Evolutionary conservation across 2,329 filamentous ascomycete genomes (phyloP), one percentile per base, ranked within the genome.

Genomic region (Fusarium luffae): DNA sequence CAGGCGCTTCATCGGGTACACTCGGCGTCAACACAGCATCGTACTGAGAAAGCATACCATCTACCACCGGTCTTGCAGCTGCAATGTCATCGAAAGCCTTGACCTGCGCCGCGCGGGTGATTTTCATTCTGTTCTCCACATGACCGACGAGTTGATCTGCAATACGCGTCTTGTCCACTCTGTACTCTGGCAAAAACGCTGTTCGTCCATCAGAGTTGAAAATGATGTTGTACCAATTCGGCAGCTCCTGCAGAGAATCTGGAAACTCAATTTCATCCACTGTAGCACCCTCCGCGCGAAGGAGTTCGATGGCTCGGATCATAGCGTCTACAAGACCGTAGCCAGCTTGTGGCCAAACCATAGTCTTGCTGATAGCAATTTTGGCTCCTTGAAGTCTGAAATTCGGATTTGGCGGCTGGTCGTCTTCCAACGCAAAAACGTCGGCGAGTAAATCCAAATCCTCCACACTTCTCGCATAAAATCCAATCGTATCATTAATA

Each of bases 401-500:
- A 40, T 52, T 1, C 68, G 41, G 2, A 73, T 4, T 28, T 0
- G 59, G 54, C 3, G 76, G 70, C 2, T 79, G 74, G 62, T 90
- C 87, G 59, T 89, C 87, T 3, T 79, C 69, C 2, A 91, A 71
- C 0, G 78, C 78, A 55, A 90, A 88, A 0, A 85, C 78, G 7
- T 84, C 82, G 1, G 84, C 81, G 0, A 91, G 76, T 0, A 90
- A 75, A 48, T 87, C 76, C 3, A 91, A 74, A 66, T 91, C 89
- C 4, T 83, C 83, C 0, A 88, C 79, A 10, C 80, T 83, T 0
- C 89, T 82, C 0, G 86, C 82, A 61, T 85, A 89, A 3, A 67
- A 76, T 89, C 89, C 89, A 2, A 89, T 59, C 0, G 88, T 91
- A 72, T 91, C 89, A 8, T 88, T 89, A 76, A 1, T 60, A 1